Conservation (phyloP, 129 eudicot genomes). For the Flaveria ramosissima region DNA sequence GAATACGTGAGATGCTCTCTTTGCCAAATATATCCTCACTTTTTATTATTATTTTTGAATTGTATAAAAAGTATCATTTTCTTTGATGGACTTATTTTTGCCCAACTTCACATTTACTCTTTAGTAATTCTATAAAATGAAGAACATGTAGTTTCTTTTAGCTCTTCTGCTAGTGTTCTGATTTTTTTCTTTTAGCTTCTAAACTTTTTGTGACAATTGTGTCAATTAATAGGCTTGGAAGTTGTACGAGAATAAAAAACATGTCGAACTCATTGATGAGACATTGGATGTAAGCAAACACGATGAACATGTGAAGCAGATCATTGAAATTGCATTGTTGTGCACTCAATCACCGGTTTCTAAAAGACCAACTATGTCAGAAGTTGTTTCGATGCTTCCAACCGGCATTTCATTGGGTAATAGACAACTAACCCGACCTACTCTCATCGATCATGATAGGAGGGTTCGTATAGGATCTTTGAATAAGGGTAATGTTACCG, state of each 20-base stretch:
- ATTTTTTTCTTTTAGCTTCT: not conserved
- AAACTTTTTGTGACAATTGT: constrained; percentile 4
- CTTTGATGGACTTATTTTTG: not conserved
- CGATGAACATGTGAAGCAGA: constrained; percentile 48
- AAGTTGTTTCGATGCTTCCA: constrained; percentile 56
- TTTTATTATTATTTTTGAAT: not conserved
- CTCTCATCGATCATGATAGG: constrained; percentile 25
- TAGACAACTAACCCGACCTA: constrained; percentile 30
- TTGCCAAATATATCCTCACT: not conserved
- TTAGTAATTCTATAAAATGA: too few relatives aligned
- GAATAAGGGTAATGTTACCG: constrained; percentile 8
- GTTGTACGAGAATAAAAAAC: constrained; percentile 45
- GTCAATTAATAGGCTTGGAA: constrained; percentile 62
- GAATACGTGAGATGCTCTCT: constrained; percentile 46
- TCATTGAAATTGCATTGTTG: constrained; percentile 60
- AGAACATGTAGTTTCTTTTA: too few relatives aligned
- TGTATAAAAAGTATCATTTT: not conserved
- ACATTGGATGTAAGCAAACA: constrained; percentile 42
- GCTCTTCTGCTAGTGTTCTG: too few relatives aligned
- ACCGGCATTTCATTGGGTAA: constrained; percentile 38
- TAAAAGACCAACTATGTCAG: constrained; percentile 77
- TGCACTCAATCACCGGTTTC: constrained; percentile 69
- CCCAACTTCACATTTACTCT: too few relatives aligned
- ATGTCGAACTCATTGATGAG: constrained; percentile 46
- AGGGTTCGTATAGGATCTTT: constrained; percentile 26